Conservation (phyloP, 2,329 filamentous ascomycete species). For the Monosporascus sp. region DNA sequence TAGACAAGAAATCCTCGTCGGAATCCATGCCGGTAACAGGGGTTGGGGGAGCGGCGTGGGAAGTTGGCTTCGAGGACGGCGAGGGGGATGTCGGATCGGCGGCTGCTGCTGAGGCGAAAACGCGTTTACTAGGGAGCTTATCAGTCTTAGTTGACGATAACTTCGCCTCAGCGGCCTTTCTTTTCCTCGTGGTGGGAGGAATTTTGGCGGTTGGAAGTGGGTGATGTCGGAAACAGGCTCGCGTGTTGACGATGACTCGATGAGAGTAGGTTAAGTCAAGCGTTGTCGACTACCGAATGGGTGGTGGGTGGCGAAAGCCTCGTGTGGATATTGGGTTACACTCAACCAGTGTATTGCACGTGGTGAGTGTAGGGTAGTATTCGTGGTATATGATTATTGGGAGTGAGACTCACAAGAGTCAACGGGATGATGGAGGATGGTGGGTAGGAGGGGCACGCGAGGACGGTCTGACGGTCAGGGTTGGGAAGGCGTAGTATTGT, state of each 20-base stretch:
- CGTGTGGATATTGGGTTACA: not conserved
- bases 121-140: slow-evolving; percentile 44
- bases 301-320: not conserved
- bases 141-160: slow-evolving; percentile 41
- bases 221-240: slow-evolving; percentile 16
- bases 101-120: slow-evolving; percentile 40
- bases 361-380: no score
- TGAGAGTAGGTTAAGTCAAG: not conserved
- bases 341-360: no score
- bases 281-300: not conserved
- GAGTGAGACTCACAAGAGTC: no score
- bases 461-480: no score
- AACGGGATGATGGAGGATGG: no score
- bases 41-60: slow-evolving; percentile 49
- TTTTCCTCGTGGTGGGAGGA: slow-evolving; percentile 54
- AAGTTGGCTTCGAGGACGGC: slow-evolving; percentile 16
- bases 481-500: no score
- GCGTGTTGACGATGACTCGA: slow-evolving; percentile 10
- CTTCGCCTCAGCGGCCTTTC: slow-evolving; percentile 62
- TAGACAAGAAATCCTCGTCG: slow-evolving; percentile 89
- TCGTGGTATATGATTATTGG: no score
- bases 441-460: not conserved
- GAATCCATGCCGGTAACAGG: slow-evolving; percentile 78
- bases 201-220: slow-evolving; percentile 39
- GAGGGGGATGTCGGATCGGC: slow-evolving; percentile 3